Base-by-base conservation (phyloP, 2,329 filamentous ascomycete species). In the Sporothrix luriei region DNA sequence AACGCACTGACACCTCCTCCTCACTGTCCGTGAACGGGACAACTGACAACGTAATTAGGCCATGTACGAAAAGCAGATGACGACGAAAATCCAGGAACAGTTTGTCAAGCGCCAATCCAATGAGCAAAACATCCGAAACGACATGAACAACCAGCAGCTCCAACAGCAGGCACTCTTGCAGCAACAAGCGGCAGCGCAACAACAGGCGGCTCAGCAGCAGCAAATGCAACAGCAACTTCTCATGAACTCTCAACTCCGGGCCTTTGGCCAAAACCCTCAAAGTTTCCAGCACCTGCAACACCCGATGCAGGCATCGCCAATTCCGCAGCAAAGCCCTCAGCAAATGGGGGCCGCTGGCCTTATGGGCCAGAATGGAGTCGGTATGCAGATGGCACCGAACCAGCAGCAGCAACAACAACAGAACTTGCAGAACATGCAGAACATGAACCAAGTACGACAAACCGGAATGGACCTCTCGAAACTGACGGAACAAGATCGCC, bases 261-360 rank as follows among this genome's bases (percentile, higher is more conserved):
- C 49, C n/a, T 68, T 68, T 49, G 48, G 54, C 70, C 83, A 83
- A 69, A 83, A 82, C 69, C 75, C 75, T 5, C 82, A 85, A 72
- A 83, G 83, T 73, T 88, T 89, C 70, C 86, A 86, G 71, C 83
- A 85, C 62, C 80, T 88, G 48, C 86, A 87, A 70, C 85, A 87
- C 68, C 84, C 82, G 69, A 87, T 87, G 84, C 86, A 88, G 74
- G 78, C 82, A 4, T 82, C 84, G 0, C 83, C 82, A 49, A 82
- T 87, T 29, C 80, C 83, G 11, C 85, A 82, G 66, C 85, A 85
- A 71, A 74, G 73, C 24, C 78, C 78, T 55, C 77, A 78, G 65
- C 79, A 76, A 40, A 80, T 84, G 76, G 79, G 78, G 21, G 80
- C 84, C 78, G 78, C 75, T 49, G 82, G 77, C 71, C 78, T 75